These are phyloP conservation scores for Monilinia fructicola DNA, from an alignment of 2,329 filamentous ascomycete genomes.

Conservation along the genomic window DNA sequence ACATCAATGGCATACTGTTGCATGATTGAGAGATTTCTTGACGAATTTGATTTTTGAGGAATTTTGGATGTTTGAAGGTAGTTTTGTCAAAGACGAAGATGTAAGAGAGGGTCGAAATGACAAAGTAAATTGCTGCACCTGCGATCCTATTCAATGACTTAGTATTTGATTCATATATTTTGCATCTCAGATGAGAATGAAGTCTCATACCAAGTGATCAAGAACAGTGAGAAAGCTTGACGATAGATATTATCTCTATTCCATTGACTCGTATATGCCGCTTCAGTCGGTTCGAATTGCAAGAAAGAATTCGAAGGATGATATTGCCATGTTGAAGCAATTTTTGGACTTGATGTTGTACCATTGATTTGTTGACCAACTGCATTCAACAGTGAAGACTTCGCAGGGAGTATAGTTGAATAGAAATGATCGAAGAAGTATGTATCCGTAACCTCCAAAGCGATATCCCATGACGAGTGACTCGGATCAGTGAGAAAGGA, in stretches of 20 bases:
- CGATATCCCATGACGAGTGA: conserved; percentile 76
- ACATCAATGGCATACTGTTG: conserved; percentile 76
- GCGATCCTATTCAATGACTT: conserved; percentile 64
- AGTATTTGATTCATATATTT: neutral
- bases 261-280: conserved; percentile 77
- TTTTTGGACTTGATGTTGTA: conserved; percentile 55
- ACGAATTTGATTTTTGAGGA: conserved; percentile 87
- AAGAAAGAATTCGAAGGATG: conserved; percentile 71
- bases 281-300: conserved; percentile 66
- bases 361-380: conserved; percentile 46
- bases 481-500: neutral
- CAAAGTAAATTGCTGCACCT: conserved; percentile 79
- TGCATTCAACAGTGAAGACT: conserved; percentile 54
- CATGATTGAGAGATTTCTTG: conserved; percentile 83
- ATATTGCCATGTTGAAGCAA: conserved; percentile 65
- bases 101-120: conserved; percentile 81
- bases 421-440: conserved; percentile 80
- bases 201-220: conserved; percentile 76
- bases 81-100: conserved; percentile 88
- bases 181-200: no score
- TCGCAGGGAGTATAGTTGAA: conserved; percentile 65
- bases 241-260: conserved; percentile 74
- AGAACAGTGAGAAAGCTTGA: conserved; percentile 72
- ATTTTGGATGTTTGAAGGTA: conserved; percentile 86
- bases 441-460: conserved; percentile 82